Evolutionary conservation across 2,329 filamentous ascomycete species (phyloP).

Genomic region (Tolypocladium amazonense): DNA sequence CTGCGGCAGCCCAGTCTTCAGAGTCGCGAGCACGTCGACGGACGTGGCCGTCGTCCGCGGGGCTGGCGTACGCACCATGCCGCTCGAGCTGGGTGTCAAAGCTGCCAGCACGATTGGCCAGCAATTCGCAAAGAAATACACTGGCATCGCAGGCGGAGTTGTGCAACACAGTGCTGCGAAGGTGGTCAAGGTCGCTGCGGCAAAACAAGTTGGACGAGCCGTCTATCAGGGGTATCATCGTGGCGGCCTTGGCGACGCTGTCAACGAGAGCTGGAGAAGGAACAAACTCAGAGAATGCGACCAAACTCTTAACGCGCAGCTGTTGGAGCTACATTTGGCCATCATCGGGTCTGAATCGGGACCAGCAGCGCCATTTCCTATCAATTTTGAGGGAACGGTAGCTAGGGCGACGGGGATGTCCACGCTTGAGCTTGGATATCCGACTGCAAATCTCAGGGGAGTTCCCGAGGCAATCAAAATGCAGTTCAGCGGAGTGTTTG

Average conservation of each 20-base stretch:
- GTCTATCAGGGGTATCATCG: constrained; percentile 25
- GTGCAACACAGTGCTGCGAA: constrained; percentile 30
- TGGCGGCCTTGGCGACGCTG: constrained; percentile 13
- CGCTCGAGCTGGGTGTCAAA: constrained; percentile 53
- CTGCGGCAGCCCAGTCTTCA: constrained; percentile 57
- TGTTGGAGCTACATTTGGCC: constrained; percentile 19
- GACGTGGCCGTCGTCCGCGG: constrained; percentile 52
- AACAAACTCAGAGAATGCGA: constrained; percentile 25
- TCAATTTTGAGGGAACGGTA: constrained; percentile 39
- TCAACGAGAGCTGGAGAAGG: constrained; percentile 25
- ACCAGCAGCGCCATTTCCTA: constrained; percentile 40
- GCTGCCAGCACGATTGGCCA: constrained; percentile 39
- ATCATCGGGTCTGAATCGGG: constrained; percentile 39
- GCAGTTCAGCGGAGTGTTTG: constrained; percentile 50
- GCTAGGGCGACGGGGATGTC: constrained; percentile 31
- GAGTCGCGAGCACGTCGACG: constrained; percentile 54
- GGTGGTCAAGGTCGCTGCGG: constrained; percentile 17
- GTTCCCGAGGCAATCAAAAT: constrained; percentile 41
- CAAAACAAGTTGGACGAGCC: constrained; percentile 29
- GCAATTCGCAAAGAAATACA: constrained; percentile 31
- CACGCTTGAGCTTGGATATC: constrained; percentile 29
- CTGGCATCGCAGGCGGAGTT: constrained; percentile 23
- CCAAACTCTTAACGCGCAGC: constrained; percentile 18
- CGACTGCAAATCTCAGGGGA: constrained; percentile 42
- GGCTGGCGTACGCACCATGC: constrained; percentile 53